Evolutionary conservation across 75 land plant genomes (phyloP).

Genomic region (Sequoia sempervirens): DNA sequence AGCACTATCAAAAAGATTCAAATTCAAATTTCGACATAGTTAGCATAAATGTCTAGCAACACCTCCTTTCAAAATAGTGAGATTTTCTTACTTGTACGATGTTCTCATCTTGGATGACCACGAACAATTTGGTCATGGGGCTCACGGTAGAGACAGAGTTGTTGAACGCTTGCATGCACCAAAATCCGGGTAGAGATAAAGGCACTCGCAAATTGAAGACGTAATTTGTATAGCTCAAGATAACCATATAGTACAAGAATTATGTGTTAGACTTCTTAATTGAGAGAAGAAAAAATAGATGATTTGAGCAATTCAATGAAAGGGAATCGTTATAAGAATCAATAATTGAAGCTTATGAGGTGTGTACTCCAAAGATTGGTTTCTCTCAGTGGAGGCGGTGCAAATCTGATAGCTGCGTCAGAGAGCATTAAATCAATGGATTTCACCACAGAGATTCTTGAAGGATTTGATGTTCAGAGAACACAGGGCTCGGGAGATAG

Average conservation of each 20-base stretch:
- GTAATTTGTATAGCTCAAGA: conserved; percentile 87
- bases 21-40: too few species aligned
- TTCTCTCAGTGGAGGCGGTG: conserved; percentile 86
- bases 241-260: conserved; percentile 41
- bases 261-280: conserved; percentile 92
- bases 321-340: conserved; percentile 80
- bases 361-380: conserved; percentile 75
- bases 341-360: conserved; percentile 75
- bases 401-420: conserved; percentile 70
- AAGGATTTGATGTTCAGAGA: conserved; percentile 89
- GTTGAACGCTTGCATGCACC: too few species aligned
- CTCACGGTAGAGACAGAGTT: too few species aligned
- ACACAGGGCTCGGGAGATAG: conserved; percentile 67
- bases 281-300: conserved; percentile 79
- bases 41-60: too few species aligned
- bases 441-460: conserved; percentile 85
- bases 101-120: too few species aligned
- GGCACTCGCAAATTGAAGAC: conserved; percentile 83
- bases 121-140: too few species aligned
- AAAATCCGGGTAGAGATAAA: conserved; percentile 32
- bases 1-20: too few species aligned
- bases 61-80: too few species aligned
- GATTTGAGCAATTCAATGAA: conserved; percentile 75
- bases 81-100: too few species aligned
- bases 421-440: conserved; percentile 89